Base-by-base conservation (phyloP, 2,329 filamentous ascomycete genomes). In the Colletotrichum falcatum region DNA sequence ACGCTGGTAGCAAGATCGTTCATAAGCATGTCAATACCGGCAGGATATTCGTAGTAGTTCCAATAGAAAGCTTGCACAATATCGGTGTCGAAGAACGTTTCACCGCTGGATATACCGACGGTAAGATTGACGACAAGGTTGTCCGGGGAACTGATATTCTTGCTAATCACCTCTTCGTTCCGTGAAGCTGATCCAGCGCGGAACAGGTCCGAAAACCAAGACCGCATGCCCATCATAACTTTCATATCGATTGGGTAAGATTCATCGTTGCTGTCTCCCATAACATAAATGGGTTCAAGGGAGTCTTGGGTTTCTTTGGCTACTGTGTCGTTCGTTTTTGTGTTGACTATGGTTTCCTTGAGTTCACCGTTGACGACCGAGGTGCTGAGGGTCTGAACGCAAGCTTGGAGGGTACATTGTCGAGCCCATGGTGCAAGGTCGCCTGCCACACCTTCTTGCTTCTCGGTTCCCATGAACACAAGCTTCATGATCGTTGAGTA, bases 61-160 rank as follows among this genome's bases (percentile, higher is more conserved):
- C 79, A 81, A 74, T 81, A 82, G 59, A 82, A 81, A 2, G 79
- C 79, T 33, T 80, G 79, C 18, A 81, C 78, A 56, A 81, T 76
- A 62, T 82, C 80, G 1, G 76, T 79, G 63, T 79, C 78, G 71
- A 79, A 79, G 66, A 79, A 79, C 5, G 77, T 80, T 53, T 74
- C 74, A 16, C 78, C 78, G 9, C 73, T 76, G 2, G 77, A 76
- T 37, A 80, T 78, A 26, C 78, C 78, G 5, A 79, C 78, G 2
- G 77, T 79, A 11, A 79, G 73, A 60, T 79, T 79, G 44, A 79
- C 78, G 12, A 76, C 77, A 5, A 79, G 74, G 60, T 65, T 75
- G 61, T 75, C 73, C 6, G 70, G 62, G 3, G 66, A 44, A 9
- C 74, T 75, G 28, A 79, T 69, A 26, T 75, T 79, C 6, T 74